Evolutionary conservation across 2,329 filamentous ascomycete species (phyloP), one percentile per base, ranked within the genome.

Genomic region (Pseudogymnoascus sp.): DNA sequence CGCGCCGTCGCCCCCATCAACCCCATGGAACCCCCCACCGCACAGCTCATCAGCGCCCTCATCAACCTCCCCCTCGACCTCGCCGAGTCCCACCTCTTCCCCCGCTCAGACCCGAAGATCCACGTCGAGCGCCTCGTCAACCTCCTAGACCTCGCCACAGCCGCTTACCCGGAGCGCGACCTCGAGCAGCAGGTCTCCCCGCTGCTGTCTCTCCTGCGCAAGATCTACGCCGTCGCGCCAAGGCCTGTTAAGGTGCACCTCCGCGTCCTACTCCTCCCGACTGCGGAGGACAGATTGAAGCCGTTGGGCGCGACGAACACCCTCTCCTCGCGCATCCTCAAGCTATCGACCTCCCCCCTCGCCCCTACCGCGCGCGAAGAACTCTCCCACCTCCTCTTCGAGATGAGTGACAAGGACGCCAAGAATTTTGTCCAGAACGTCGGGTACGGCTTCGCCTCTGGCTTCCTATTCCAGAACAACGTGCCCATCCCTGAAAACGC

Each of bases 361-460:
- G 83, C 89, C 0, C 85, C 90, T 0, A 85, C 87, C 40, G 78
- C 96, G 2, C 85, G 91, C 16, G 85, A 89, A 56, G 84, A 84
- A 16, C 88, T 96, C 61, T 90, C 89, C 0, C 82, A 87, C 31
- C 80, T 99, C 23, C 83, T 97, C 65, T 99, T 95, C 73, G 89
- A 95, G 67, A 80, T 97, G 28, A 96, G 92, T 0, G 88, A 88
- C 67, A 89, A 87, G 69, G 87, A 97, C 69, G 84, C 92, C 0
- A 83, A 82, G 14, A 88, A 81, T 31, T 94, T 97, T 70, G 89
- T 97, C 0, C 82, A 90, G 61, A 97, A 97, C 68, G 90, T 99
- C 11, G 94, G 94, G 0, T 99, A 96, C 72, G 94, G 94, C 0
- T 96, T 90, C 71, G 94, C 94, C 0, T 90, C 92, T 0, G 94